phyloP scores from a whole-genome alignment of 768 basidiomycete species.

The Dictyophora rubrovolvata region DNA sequence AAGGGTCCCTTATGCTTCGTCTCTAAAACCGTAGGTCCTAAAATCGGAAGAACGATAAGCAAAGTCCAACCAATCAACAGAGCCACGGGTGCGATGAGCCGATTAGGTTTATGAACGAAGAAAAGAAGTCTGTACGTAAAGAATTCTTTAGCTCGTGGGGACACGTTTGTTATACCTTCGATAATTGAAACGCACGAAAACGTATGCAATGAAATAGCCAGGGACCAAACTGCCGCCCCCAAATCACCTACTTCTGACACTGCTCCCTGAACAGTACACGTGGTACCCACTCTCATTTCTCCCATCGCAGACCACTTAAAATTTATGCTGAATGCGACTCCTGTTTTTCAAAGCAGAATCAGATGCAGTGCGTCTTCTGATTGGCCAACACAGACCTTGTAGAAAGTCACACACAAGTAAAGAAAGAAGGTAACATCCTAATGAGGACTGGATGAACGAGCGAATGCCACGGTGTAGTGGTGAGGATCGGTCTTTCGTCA shows the following conservation, averaged over 20 bases:
- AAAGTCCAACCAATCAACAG: background rate
- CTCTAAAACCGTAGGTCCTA: conserved; percentile 1
- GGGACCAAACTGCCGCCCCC: conserved; percentile 7
- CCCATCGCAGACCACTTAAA: background rate
- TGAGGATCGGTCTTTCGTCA: background rate
- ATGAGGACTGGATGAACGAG: conserved; percentile 2
- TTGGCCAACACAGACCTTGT: background rate
- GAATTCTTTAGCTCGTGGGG: background rate
- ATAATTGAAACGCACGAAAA: conserved; percentile 2
- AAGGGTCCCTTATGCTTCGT: background rate
- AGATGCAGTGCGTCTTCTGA: background rate
- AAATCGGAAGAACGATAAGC: conserved; percentile 5
- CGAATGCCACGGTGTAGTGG: conserved; percentile 3
- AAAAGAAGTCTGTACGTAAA: background rate
- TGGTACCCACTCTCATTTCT: background rate
- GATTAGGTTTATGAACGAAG: conserved; percentile 7
- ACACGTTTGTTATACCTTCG: too few relatives aligned
- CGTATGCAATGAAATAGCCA: conserved; percentile 7
- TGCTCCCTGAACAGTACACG: conserved; percentile 2
- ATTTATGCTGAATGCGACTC: conserved; percentile 1
- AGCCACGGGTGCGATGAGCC: background rate
- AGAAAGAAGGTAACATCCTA: conserved; percentile 6
- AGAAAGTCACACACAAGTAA: conserved; percentile 7
- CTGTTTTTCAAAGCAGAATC: background rate
- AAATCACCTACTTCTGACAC: conserved; percentile 8